Conservation (phyloP, 2,329 filamentous ascomycete genomes). For the Xylariaceae sp. region DNA sequence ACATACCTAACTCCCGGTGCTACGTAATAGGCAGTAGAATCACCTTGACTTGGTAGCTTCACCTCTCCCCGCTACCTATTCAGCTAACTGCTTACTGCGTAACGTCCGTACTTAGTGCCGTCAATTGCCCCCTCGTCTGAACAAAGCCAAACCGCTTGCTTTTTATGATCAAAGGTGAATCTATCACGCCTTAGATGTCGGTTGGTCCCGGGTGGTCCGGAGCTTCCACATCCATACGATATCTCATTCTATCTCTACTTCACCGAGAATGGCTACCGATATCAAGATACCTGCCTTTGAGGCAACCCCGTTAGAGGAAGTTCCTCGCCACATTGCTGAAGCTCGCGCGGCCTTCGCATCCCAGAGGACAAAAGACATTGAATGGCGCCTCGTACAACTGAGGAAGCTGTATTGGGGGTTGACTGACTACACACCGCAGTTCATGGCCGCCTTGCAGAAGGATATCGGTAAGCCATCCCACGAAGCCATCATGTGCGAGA, state of each 20-base stretch:
- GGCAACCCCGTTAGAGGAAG: conserved; percentile 61
- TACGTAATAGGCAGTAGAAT: too few relatives aligned
- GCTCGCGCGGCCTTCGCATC: conserved; percentile 68
- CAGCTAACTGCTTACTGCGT: too few relatives aligned
- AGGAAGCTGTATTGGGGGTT: conserved; percentile 94
- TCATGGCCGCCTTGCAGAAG: conserved; percentile 68
- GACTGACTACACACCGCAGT: conserved; percentile 68
- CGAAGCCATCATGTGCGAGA: conserved; percentile 71
- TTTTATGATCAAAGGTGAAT: too few relatives aligned
- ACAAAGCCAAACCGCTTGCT: too few relatives aligned
- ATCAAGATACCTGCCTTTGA: conserved; percentile 48
- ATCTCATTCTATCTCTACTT: background rate
- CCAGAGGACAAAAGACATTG: conserved; percentile 75
- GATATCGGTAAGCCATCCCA: conserved; percentile 76
- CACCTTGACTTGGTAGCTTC: too few relatives aligned
- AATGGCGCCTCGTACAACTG: conserved; percentile 80
- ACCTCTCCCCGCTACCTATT: too few relatives aligned
- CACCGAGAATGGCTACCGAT: conserved; percentile 38
- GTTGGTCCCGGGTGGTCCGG: too few relatives aligned
- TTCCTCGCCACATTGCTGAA: conserved; percentile 56
- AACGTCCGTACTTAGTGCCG: too few relatives aligned
- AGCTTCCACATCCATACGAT: too few relatives aligned
- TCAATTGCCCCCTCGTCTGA: too few relatives aligned
- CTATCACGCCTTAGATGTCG: too few relatives aligned
- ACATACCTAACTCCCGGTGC: too few relatives aligned